These are phyloP conservation scores for Pichia inconspicua DNA, from an alignment of 1,139 yeast species.

Conservation along the genomic window DNA sequence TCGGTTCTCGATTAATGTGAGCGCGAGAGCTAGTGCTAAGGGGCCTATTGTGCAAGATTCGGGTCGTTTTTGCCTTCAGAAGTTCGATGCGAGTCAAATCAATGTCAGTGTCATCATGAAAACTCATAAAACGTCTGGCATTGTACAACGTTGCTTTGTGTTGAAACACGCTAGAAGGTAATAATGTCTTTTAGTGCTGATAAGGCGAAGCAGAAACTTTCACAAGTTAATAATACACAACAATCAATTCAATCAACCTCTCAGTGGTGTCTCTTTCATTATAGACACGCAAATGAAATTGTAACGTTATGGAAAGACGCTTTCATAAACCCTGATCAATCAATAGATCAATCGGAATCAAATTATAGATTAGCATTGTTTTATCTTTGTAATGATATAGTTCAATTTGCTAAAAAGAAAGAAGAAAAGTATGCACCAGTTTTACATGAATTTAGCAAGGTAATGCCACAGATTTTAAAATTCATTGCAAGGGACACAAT, in stretches of 20 bases:
- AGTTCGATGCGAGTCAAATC: no score
- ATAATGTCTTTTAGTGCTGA: slow-evolving; percentile 57
- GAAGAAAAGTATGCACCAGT: slow-evolving; percentile 51
- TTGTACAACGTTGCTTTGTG: no score
- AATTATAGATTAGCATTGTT: slow-evolving; percentile 50
- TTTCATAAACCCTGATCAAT: slow-evolving; percentile 20
- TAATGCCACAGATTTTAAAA: slow-evolving; percentile 33
- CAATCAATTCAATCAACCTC: slow-evolving; percentile 77
- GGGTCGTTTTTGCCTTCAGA: no score
- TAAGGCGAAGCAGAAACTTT: slow-evolving; percentile 48
- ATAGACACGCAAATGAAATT: slow-evolving; percentile 52
- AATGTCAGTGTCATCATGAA: no score
- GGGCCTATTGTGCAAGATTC: no score
- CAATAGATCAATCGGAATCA: slow-evolving; percentile 29
- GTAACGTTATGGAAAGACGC: slow-evolving; percentile 57
- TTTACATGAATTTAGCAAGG: slow-evolving; percentile 45
- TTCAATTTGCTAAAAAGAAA: slow-evolving; percentile 69
- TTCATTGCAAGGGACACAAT: slow-evolving; percentile 22
- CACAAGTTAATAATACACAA: slow-evolving; percentile 64
- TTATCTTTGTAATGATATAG: slow-evolving; percentile 76
- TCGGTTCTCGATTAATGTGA: no score
- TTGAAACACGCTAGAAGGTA: no score
- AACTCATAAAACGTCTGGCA: no score
- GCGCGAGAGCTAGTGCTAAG: no score
- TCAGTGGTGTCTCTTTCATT: slow-evolving; percentile 79